A percentile compares a stretch with the other conserved stretches of the same genome.
Evolutionary conservation across 1,284 basidiomycete genomes (phyloP).

Genomic region (Chalciporus sp.): DNA sequence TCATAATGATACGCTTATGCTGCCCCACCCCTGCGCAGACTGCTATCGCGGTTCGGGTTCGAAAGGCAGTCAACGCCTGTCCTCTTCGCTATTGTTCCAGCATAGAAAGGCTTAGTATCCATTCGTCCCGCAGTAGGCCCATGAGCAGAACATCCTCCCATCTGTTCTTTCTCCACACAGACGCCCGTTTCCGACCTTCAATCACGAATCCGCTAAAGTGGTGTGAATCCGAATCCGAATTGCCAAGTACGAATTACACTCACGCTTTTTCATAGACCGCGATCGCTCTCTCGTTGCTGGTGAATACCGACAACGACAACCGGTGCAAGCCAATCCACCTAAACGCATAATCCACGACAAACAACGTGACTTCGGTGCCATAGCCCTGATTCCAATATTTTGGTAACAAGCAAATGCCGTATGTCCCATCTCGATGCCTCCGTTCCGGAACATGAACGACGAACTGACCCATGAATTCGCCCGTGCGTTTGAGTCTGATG

Average conservation of each 20-base stretch:
- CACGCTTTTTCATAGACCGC: conserved; percentile 38
- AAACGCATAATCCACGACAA: conserved; percentile 38
- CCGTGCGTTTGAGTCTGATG: conserved; percentile 35
- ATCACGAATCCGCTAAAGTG: conserved; percentile 30
- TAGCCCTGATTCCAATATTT: conserved; percentile 37
- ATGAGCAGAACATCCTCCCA: conserved; percentile 35
- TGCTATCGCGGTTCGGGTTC: neutral
- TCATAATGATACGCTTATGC: conserved; percentile 10
- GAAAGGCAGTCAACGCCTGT: neutral
- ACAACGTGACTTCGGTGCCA: conserved; percentile 37
- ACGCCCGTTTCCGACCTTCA: conserved; percentile 34
- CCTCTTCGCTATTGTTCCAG: conserved; percentile 21
- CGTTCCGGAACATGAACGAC: conserved; percentile 32
- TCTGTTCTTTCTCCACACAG: conserved; percentile 28
- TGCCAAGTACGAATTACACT: conserved; percentile 1
- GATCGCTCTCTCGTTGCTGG: conserved; percentile 34
- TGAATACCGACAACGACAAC: conserved; percentile 34
- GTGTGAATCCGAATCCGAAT: neutral
- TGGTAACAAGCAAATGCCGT: conserved; percentile 35
- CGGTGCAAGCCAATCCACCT: conserved; percentile 37
- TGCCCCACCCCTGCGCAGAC: neutral
- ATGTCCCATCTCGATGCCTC: conserved; percentile 33
- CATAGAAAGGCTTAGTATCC: conserved; percentile 28
- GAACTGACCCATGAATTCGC: conserved; percentile 40
- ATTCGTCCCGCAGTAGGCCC: conserved; percentile 35